A percentile compares a stretch with the other conserved stretches of the same genome.
These are phyloP conservation scores for Wallacemonas rigidus DNA, from an alignment of 208 protist species.

Conservation along the genomic window DNA sequence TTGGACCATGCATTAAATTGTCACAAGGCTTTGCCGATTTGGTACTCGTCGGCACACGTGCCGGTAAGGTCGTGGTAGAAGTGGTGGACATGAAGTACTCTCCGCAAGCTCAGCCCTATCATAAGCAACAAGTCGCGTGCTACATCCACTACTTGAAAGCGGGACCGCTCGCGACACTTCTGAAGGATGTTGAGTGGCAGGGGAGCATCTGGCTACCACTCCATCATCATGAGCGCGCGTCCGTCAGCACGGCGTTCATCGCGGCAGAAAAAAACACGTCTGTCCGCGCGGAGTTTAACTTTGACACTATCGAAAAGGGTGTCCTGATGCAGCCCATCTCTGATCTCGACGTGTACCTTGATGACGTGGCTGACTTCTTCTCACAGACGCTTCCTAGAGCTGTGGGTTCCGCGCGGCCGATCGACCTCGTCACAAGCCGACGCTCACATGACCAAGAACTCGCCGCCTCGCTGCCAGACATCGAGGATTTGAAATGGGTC, in stretches of 20 bases:
- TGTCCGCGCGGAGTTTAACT: neutral
- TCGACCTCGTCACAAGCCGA: neutral
- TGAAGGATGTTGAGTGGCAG: conserved; percentile 13
- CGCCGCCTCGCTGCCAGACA: neutral
- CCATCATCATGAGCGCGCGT: neutral
- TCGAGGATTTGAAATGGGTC: conserved; percentile 1
- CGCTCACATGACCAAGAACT: neutral
- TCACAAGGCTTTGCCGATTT: conserved; percentile 18
- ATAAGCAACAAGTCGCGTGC: conserved; percentile 18
- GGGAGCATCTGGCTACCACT: conserved; percentile 14
- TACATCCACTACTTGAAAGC: conserved; percentile 16
- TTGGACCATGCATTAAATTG: neutral
- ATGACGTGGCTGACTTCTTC: neutral
- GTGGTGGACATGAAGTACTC: conserved; percentile 25
- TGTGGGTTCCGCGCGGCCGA: neutral
- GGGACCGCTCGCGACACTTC: neutral
- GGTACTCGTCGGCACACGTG: conserved; percentile 3
- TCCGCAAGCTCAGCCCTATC: conserved; percentile 12
- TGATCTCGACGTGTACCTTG: neutral
- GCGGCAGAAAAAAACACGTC: neutral
- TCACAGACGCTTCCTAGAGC: neutral
- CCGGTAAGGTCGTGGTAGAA: conserved; percentile 12
- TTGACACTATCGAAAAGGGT: neutral
- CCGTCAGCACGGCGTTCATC: neutral
- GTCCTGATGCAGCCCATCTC: conserved; percentile 7